Evolutionary conservation across 169 alveolate genomes (phyloP), one percentile per base, ranked within the genome.

Genomic region (Eimeria zaria): DNA sequence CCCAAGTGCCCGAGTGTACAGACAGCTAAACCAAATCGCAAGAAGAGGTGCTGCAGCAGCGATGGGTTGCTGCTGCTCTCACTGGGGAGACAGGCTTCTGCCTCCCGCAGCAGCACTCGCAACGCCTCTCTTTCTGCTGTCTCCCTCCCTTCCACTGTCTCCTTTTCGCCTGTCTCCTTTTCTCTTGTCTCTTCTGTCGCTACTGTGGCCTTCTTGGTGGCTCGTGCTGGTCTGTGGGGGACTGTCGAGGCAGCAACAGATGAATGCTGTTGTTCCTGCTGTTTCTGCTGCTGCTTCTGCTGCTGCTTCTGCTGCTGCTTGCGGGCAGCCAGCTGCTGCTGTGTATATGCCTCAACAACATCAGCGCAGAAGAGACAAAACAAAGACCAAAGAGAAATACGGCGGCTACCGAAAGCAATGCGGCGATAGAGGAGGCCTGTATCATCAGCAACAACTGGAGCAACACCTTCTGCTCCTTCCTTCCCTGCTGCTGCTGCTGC

Each of bases 361-460:
- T 84, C 91, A 18, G 71, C 30, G 58, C 91, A 84, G 24, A 84
- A 84, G 30, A 20, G 44, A 58, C 91, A 84, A 20, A 84, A 84
- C 51, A 84, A n/a, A 27, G 91, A 33, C 91, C 91, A 84, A 14
- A 84, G 55, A 60, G 91, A 14, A 20, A 84, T 84, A 53, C 91
- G 73, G 41, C 91, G 58, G 76, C 78, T 84, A 14, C 91, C 76
- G 78, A 84, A 84, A 78, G 91, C 76, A 84, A 84, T 55, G 55
- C 91, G 91, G 44, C 91, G 91, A 58, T 84, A 84, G 55, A 84
- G 41, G 33, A 84, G 91, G 76, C 91, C 48, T 16, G 55, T 84
- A 22, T 84, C 91, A 36, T 84, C 91, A 20, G 51, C 30, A 39
- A 27, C 60, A 55, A 36, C 36, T 14, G 89, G 33, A 22, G 89